A percentile compares a stretch with the other conserved stretches of the same genome.
Evolutionary conservation across 176 grass and related monocot species (phyloP).

Genomic region (Eragrostis curvula): DNA sequence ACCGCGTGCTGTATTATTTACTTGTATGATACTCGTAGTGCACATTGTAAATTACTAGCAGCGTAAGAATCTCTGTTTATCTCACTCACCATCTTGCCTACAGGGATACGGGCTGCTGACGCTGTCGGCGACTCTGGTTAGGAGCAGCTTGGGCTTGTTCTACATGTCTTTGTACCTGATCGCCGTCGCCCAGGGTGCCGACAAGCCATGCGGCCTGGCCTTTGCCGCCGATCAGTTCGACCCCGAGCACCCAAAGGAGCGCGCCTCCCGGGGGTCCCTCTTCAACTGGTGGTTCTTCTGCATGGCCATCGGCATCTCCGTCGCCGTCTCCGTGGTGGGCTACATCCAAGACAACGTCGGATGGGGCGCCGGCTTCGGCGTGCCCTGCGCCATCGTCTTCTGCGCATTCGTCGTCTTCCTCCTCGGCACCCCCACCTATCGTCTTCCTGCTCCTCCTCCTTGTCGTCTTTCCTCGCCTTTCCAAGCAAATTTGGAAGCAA

Average conservation of each 20-base stretch:
- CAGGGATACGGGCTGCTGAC: conserved; percentile 53
- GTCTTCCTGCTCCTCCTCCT: too few relatives aligned
- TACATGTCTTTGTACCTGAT: conserved; percentile 63
- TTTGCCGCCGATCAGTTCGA: conserved; percentile 74
- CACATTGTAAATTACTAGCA: too few relatives aligned
- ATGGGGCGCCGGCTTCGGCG: conserved; percentile 59
- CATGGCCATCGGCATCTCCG: conserved; percentile 36
- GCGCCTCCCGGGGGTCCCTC: conserved; percentile 50
- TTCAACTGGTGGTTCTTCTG: conserved; percentile 79
- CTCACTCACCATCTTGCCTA: neutral
- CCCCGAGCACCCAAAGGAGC: conserved; percentile 37
- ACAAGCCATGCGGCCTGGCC: conserved; percentile 57
- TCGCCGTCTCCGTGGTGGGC: conserved; percentile 23
- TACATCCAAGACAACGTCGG: conserved; percentile 66
- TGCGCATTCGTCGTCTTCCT: conserved; percentile 47
- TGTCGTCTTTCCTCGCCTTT: too few relatives aligned
- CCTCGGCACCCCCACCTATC: conserved; percentile 52
- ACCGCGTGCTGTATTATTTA: too few relatives aligned
- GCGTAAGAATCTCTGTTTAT: too few relatives aligned
- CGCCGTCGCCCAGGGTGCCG: conserved; percentile 49
- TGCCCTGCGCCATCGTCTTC: conserved; percentile 44
- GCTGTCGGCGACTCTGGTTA: conserved; percentile 24
- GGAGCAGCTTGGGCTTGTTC: too few relatives aligned
- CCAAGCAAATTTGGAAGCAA: too few relatives aligned
- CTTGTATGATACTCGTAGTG: too few relatives aligned